A percentile compares a stretch with the other conserved stretches of the same genome.
These are phyloP conservation scores for Prunus dulcis DNA, from an alignment of 306 rosid species.

Conservation along the genomic window DNA sequence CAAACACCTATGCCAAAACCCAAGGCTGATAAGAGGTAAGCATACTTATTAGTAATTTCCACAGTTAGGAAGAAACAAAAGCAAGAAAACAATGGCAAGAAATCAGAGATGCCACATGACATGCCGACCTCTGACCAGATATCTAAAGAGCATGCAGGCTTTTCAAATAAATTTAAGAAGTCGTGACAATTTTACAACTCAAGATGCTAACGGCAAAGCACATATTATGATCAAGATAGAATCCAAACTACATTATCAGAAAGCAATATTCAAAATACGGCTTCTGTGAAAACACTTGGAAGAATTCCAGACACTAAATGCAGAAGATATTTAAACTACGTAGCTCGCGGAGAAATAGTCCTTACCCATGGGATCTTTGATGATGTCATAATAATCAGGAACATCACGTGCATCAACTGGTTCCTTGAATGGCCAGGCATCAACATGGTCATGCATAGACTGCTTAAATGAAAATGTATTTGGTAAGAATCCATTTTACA, in stretches of 20 bases:
- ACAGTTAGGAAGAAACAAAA: not conserved
- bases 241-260: not conserved
- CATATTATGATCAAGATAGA: not conserved
- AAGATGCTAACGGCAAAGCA: not conserved
- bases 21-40: not conserved
- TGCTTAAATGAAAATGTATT: slow-evolving; percentile 27
- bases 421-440: slow-evolving; percentile 98
- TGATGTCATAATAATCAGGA: slow-evolving; percentile 92
- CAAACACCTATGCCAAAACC: not conserved
- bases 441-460: slow-evolving; percentile 80
- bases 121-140: no score
- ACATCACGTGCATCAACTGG: slow-evolving; percentile 93
- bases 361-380: slow-evolving; percentile 95
- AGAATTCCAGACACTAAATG: not conserved
- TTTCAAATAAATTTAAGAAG: not conserved
- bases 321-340: not conserved
- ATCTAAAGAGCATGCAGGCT: not conserved
- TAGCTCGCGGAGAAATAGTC: not conserved
- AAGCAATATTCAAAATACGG: not conserved
- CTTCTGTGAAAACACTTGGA: not conserved
- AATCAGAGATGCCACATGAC: no score
- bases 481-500: slow-evolving; percentile 12
- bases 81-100: not conserved
- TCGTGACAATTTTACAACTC: not conserved
- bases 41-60: not conserved